Evolutionary conservation across 179 eudicot genomes (phyloP).

Genomic region (Beta lomatogona): DNA sequence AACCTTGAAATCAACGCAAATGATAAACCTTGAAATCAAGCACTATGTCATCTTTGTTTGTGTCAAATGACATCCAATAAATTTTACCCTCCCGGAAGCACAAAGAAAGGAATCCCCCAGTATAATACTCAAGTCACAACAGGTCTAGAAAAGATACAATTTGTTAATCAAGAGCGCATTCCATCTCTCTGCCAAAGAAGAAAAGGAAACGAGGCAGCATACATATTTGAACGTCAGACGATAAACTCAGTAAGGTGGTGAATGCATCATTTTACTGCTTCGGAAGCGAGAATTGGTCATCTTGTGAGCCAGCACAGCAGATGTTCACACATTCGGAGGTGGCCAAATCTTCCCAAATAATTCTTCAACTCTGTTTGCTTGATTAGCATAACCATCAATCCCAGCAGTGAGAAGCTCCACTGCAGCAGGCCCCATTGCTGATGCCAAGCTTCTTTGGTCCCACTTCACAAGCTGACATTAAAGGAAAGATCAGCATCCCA

Average conservation of each 20-base stretch:
- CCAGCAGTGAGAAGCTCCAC: slow-evolving; percentile 83
- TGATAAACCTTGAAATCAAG: too few relatives aligned
- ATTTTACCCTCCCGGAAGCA: not conserved
- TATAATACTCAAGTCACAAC: not conserved
- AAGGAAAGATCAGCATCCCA: slow-evolving; percentile 11
- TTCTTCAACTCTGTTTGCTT: slow-evolving; percentile 81
- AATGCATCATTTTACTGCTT: slow-evolving; percentile 1
- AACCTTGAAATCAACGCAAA: not conserved
- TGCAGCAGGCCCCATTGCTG: slow-evolving; percentile 92
- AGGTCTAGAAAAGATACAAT: not conserved
- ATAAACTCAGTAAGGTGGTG: not conserved
- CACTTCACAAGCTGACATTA: slow-evolving; percentile 74
- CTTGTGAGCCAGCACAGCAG: not conserved
- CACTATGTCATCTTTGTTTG: not conserved
- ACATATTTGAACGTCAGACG: not conserved
- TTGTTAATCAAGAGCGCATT: not conserved
- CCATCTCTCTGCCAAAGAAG: not conserved
- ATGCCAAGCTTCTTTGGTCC: slow-evolving; percentile 85
- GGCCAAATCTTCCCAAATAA: slow-evolving; percentile 98
- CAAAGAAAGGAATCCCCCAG: not conserved
- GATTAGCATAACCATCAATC: slow-evolving; percentile 70
- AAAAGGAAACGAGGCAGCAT: not conserved
- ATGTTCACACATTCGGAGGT: slow-evolving; percentile 78
- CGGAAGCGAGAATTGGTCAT: slow-evolving; percentile 4
- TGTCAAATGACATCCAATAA: not conserved